Evolutionary conservation across 2,329 filamentous ascomycete genomes (phyloP).

Genomic region (Amauroascus verrucosus): DNA sequence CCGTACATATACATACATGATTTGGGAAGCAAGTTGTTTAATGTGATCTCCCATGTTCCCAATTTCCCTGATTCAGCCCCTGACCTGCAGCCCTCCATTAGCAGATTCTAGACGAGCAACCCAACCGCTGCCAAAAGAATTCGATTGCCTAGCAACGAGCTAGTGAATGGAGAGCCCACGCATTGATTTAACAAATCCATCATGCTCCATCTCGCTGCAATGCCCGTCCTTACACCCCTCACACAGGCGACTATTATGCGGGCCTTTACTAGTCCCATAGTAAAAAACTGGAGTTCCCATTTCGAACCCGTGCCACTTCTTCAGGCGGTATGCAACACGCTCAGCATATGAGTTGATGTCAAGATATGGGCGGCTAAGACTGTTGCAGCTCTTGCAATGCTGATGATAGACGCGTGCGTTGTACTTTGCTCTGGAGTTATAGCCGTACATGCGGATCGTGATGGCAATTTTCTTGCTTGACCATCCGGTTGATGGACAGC

Average conservation of each 20-base stretch:
- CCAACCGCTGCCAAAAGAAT: too few species aligned
- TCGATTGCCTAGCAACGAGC: too few species aligned
- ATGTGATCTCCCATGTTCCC: too few species aligned
- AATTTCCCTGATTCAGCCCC: too few species aligned
- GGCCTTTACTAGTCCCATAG: slow-evolving; percentile 19
- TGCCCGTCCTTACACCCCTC: slow-evolving; percentile 28
- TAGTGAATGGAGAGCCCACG: too few species aligned
- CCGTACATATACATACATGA: too few species aligned
- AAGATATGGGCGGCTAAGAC: slow-evolving; percentile 27
- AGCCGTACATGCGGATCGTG: slow-evolving; percentile 37
- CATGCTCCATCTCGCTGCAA: too few species aligned
- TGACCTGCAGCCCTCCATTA: too few species aligned
- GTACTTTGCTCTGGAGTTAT: slow-evolving; percentile 27
- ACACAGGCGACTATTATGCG: slow-evolving; percentile 23
- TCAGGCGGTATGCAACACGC: slow-evolving; percentile 35
- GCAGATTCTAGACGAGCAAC: too few species aligned
- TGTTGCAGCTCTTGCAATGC: slow-evolving; percentile 30
- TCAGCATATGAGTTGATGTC: slow-evolving; percentile 36
- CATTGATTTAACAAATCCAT: too few species aligned
- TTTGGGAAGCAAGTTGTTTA: too few species aligned
- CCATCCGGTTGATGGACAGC: slow-evolving; percentile 29
- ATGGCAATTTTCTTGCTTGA: slow-evolving; percentile 35
- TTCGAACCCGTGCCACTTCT: slow-evolving; percentile 32
- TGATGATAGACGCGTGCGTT: slow-evolving; percentile 40
- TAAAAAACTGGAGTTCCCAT: slow-evolving; percentile 18